Percentiles rank a stretch among this genome's conserved stretches.
Conservation (phyloP, 2,329 filamentous ascomycete species). For the Didymellaceae sp. region DNA sequence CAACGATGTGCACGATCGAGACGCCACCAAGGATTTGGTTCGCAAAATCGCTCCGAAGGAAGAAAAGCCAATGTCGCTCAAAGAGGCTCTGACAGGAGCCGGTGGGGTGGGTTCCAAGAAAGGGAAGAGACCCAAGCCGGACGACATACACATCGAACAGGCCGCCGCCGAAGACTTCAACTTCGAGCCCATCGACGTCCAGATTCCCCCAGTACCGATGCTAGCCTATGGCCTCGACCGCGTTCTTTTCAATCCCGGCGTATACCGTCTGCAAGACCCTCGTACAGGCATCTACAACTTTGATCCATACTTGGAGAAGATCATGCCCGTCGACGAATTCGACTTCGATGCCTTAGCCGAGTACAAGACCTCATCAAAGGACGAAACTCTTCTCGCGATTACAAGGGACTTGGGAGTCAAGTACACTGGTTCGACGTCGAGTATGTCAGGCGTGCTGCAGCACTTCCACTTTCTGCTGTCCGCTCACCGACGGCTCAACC, state of each 20-base stretch:
- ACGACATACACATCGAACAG: constrained; percentile 29
- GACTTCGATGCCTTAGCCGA: constrained; percentile 85
- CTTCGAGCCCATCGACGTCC: constrained; percentile 49
- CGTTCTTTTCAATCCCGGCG: constrained; percentile 89
- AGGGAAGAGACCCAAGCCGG: constrained; percentile 8
- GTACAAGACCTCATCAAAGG: constrained; percentile 92
- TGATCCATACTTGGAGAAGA: constrained; percentile 88
- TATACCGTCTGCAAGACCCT: constrained; percentile 89
- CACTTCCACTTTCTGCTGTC: constrained; percentile 96
- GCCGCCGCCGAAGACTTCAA: constrained; percentile 39
- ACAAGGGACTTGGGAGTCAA: constrained; percentile 72
- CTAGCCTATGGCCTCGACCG: constrained; percentile 80
- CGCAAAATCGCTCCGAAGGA: background rate
- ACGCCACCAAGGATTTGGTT: background rate
- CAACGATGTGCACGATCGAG: background rate
- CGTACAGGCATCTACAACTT: constrained; percentile 93
- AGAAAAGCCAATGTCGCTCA: constrained; percentile 22
- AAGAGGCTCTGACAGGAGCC: constrained; percentile 32
- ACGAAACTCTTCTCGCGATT: constrained; percentile 72
- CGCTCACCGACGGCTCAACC: constrained; percentile 76
- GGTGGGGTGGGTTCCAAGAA: too few relatives aligned
- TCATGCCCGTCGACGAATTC: constrained; percentile 93
- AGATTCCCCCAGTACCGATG: constrained; percentile 63
- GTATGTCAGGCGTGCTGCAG: constrained; percentile 85
- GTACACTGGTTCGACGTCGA: constrained; percentile 94